Conservation (phyloP, 2,329 filamentous ascomycete species). For the Pyricularia sp. region DNA sequence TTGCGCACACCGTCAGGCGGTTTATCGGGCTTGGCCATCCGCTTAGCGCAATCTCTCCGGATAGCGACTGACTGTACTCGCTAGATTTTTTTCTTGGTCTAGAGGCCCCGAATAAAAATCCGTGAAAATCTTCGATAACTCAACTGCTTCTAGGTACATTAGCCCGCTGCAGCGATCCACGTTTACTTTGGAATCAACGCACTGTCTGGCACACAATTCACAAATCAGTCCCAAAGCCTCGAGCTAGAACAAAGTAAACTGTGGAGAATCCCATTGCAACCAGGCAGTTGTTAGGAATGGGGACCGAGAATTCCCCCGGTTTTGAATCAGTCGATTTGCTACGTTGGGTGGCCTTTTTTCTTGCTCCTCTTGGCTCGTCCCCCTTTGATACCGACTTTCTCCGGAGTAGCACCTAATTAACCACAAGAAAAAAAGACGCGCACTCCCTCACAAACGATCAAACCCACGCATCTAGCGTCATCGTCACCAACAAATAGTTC, state of each 20-base stretch:
- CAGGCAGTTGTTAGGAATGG: neutral
- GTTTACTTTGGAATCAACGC: neutral
- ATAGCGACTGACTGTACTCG: neutral
- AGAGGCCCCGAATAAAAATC: neutral
- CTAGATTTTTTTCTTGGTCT: neutral
- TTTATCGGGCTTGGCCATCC: neutral
- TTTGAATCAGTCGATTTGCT: neutral
- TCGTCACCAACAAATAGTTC: neutral
- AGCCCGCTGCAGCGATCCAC: neutral
- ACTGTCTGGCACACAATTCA: neutral
- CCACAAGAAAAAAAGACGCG: too few species aligned
- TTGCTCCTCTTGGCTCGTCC: neutral
- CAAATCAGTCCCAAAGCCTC: neutral
- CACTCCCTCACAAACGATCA: neutral
- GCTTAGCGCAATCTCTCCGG: neutral
- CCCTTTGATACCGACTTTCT: slow-evolving; percentile 3
- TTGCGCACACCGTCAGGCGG: neutral
- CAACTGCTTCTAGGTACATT: neutral
- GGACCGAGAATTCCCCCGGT: neutral
- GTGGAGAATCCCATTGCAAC: neutral
- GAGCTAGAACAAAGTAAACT: neutral
- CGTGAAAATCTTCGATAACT: neutral
- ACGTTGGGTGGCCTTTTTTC: neutral
- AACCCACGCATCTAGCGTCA: neutral
- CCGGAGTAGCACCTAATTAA: neutral